These are phyloP conservation scores for Komagataella pastoris DNA, from an alignment of 805 yeast species.

Conservation along the genomic window DNA sequence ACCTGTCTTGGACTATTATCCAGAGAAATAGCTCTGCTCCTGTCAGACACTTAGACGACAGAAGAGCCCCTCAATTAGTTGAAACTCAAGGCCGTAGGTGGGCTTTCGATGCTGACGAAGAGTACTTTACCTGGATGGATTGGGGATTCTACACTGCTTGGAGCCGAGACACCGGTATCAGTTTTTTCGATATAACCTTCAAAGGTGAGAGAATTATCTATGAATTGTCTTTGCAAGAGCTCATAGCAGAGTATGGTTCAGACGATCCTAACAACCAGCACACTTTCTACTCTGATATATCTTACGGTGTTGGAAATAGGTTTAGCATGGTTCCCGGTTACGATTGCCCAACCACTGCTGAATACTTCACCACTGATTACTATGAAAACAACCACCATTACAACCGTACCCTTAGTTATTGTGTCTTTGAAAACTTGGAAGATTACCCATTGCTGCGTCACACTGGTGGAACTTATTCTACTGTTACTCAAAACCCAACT, in stretches of 20 bases:
- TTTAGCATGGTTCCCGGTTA: slow-evolving; percentile 15
- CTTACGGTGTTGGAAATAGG: slow-evolving; percentile 17
- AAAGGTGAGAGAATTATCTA: slow-evolving; percentile 16
- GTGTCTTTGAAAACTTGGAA: slow-evolving; percentile 4
- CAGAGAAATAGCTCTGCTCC: slow-evolving; percentile 5
- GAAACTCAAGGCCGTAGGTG: slow-evolving; percentile 17
- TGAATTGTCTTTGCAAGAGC: slow-evolving; percentile 16
- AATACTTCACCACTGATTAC: slow-evolving; percentile 14
- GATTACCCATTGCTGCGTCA: slow-evolving; percentile 4
- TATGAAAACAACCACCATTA: slow-evolving; percentile 10
- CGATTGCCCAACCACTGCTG: slow-evolving; percentile 17
- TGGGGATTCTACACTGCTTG: slow-evolving; percentile 15
- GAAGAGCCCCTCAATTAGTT: slow-evolving; percentile 9
- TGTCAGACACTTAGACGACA: slow-evolving; percentile 8
- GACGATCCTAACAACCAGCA: slow-evolving; percentile 17
- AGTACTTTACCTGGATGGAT: slow-evolving; percentile 17
- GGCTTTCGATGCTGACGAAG: slow-evolving; percentile 11
- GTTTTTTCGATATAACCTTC: slow-evolving; percentile 13
- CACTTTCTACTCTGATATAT: slow-evolving; percentile 11
- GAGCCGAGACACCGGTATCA: slow-evolving; percentile 13
- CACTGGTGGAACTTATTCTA: slow-evolving; percentile 1
- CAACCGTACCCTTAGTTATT: slow-evolving; percentile 13
- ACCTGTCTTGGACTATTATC: slow-evolving; percentile 6
- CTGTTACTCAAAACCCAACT: slow-evolving; percentile 12
- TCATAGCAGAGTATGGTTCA: slow-evolving; percentile 16